Percentiles rank a stretch among this genome's conserved stretches.
Evolutionary conservation across 441 rosid species (phyloP).

Genomic region (Adansonia rubrostipa): DNA sequence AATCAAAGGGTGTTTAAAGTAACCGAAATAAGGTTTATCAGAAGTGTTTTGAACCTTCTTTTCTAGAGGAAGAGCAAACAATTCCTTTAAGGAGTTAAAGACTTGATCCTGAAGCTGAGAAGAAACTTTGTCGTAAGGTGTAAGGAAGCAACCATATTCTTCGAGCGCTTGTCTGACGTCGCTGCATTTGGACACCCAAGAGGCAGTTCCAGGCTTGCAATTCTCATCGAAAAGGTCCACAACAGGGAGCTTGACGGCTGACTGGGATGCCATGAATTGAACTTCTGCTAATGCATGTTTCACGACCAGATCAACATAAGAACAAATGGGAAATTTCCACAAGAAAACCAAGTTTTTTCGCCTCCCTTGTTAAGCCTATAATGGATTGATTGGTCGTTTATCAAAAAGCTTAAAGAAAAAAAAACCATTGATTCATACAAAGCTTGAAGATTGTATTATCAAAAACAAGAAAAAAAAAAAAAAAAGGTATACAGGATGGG

Average conservation of each 20-base stretch:
- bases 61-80: conserved; percentile 49
- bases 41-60: conserved; percentile 42
- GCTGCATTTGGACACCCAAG: conserved; percentile 41
- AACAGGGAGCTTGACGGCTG: conserved; percentile 33
- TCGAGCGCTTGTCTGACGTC: conserved; percentile 46
- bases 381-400: not conserved
- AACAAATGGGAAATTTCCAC: not conserved
- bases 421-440: not conserved
- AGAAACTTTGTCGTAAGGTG: conserved; percentile 41
- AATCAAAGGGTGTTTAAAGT: conserved; percentile 38
- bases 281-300: not conserved
- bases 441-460: not conserved
- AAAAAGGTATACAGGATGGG: not conserved
- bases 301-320: not conserved
- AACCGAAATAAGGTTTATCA: conserved; percentile 53
- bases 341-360: not conserved
- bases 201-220: conserved; percentile 40
- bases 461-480: not conserved
- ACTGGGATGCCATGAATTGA: not conserved
- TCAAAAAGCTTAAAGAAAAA: not conserved
- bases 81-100: conserved; percentile 32
- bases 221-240: conserved; percentile 41
- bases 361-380: not conserved
- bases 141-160: conserved; percentile 56
- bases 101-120: conserved; percentile 35